Percentiles rank a stretch among this genome's conserved stretches.
These are phyloP conservation scores for Mortierella sp. DNA, from an alignment of 371 early-diverging fungal species.

Conservation along the genomic window DNA sequence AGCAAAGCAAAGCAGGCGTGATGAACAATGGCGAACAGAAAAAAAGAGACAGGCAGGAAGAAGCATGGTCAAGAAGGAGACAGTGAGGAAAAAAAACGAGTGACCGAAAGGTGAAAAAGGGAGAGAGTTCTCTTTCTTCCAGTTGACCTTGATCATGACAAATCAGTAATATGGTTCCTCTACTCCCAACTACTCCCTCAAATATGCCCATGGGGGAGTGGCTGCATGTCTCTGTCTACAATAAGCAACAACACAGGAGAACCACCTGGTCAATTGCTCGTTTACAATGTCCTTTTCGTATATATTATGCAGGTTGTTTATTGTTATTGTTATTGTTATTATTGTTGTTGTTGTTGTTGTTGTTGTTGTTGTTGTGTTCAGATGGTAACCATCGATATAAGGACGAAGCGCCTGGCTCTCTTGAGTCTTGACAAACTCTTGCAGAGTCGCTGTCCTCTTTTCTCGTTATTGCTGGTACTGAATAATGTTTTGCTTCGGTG, in stretches of 20 bases:
- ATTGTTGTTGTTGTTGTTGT: background rate
- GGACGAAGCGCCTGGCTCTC: too few species aligned
- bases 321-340: too few species aligned
- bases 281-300: background rate
- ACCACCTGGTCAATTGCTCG: background rate
- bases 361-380: background rate
- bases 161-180: slow-evolving; percentile 11
- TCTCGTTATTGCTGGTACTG: too few species aligned
- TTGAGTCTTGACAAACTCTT: too few species aligned
- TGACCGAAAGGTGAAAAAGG: background rate
- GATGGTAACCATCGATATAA: too few species aligned
- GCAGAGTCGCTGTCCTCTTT: too few species aligned
- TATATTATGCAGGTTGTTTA: background rate
- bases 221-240: background rate
- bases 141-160: background rate
- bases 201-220: background rate
- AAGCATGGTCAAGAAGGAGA: background rate
- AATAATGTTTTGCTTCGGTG: too few species aligned
- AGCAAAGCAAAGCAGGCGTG: background rate
- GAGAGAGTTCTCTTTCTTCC: background rate
- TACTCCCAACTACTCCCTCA: background rate
- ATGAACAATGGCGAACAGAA: background rate
- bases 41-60: background rate
- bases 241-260: background rate
- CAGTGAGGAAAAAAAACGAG: background rate